Conservation (phyloP, 352 stramenopile species). For the Phytophthora idaei region DNA sequence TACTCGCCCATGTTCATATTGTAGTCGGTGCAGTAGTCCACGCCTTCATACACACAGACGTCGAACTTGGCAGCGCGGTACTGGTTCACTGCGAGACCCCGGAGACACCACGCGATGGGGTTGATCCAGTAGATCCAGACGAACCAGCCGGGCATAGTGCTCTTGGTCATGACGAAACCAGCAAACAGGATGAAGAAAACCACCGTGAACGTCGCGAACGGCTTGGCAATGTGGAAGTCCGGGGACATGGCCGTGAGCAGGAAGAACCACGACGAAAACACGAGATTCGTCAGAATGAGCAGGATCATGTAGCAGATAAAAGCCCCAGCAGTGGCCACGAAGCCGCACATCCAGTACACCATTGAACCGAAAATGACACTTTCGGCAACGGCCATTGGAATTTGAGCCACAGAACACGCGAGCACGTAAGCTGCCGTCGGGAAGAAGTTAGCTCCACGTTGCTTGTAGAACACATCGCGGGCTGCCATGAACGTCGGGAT, state of each 20-base stretch:
- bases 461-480: constrained; percentile 56
- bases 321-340: constrained; percentile 36
- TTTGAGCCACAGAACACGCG: constrained; percentile 38
- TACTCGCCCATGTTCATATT: constrained; percentile 44
- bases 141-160: constrained; percentile 50
- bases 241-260: constrained; percentile 34
- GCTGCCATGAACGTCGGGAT: constrained; percentile 41
- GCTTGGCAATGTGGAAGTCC: constrained; percentile 50
- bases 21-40: constrained; percentile 35
- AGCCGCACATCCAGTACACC: constrained; percentile 61
- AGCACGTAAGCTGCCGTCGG: constrained; percentile 70
- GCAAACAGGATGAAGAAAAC: constrained; percentile 60
- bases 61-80: constrained; percentile 29
- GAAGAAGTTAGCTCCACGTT: constrained; percentile 60
- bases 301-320: constrained; percentile 49
- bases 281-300: constrained; percentile 42
- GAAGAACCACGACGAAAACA: constrained; percentile 48
- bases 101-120: constrained; percentile 57
- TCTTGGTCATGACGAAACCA: constrained; percentile 55
- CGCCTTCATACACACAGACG: constrained; percentile 31
- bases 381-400: constrained; percentile 54
- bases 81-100: constrained; percentile 37
- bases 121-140: constrained; percentile 74
- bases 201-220: constrained; percentile 47
- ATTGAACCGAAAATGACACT: constrained; percentile 63